A percentile compares a stretch with the other conserved stretches of the same genome.
These are phyloP conservation scores for Clonostachys byssicola DNA, from an alignment of 2,329 filamentous ascomycete genomes.

Conservation along the genomic window DNA sequence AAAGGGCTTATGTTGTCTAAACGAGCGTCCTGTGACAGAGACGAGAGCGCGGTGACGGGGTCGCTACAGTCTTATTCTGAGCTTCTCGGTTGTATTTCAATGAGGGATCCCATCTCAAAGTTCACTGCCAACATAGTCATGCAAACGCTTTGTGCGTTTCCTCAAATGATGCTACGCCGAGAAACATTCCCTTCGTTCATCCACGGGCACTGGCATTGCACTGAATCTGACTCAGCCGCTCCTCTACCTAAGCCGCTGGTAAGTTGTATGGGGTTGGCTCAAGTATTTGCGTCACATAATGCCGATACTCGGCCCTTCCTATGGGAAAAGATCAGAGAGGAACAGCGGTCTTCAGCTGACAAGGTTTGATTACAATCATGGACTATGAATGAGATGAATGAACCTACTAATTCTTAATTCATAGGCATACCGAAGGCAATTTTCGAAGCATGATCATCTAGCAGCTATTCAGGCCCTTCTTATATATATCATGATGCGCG, in stretches of 20 bases:
- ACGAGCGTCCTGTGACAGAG: too few relatives aligned
- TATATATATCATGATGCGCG: slow-evolving; percentile 10
- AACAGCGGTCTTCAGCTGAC: slow-evolving; percentile 7
- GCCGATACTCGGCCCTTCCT: slow-evolving; percentile 14
- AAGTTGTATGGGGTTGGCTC: slow-evolving; percentile 16
- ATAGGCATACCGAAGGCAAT: too few relatives aligned
- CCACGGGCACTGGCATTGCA: slow-evolving; percentile 15
- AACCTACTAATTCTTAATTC: too few relatives aligned
- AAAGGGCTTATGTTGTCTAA: too few relatives aligned
- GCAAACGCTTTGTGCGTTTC: slow-evolving; percentile 17
- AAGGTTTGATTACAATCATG: not conserved
- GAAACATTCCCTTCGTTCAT: slow-evolving; percentile 22
- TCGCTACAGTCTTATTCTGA: too few relatives aligned
- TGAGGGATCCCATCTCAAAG: slow-evolving; percentile 1
- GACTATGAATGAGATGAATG: not conserved
- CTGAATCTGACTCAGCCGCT: not conserved
- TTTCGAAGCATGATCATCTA: slow-evolving; percentile 8
- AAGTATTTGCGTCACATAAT: slow-evolving; percentile 13
- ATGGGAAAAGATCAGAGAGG: slow-evolving; percentile 17
- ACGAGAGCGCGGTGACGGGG: too few relatives aligned
- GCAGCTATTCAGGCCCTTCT: slow-evolving; percentile 13
- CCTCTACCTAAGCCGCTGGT: slow-evolving; percentile 12
- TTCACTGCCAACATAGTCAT: slow-evolving; percentile 13
- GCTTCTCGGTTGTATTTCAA: too few relatives aligned
- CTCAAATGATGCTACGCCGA: slow-evolving; percentile 21